These are phyloP conservation scores for Penicillium hordei DNA, from an alignment of 2,329 filamentous ascomycete genomes.

Conservation along the genomic window DNA sequence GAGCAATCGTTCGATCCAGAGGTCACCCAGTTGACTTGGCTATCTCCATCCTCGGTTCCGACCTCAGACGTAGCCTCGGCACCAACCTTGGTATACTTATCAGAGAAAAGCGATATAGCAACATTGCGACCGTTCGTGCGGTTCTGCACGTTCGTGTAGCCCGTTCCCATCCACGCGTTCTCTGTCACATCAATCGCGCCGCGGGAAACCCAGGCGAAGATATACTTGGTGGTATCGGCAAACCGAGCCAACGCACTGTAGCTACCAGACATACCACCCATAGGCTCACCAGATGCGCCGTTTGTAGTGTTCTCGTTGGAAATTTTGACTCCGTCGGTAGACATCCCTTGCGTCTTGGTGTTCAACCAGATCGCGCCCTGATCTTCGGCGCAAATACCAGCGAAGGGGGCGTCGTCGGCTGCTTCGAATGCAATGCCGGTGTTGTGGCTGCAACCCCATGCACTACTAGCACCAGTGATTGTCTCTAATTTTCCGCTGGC, in stretches of 20 bases:
- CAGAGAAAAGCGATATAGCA: constrained; percentile 57
- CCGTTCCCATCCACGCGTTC: constrained; percentile 59
- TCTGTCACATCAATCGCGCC: constrained; percentile 56
- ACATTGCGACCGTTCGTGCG: constrained; percentile 61
- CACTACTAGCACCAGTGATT: constrained; percentile 55
- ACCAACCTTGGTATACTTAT: constrained; percentile 59
- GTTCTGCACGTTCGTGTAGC: constrained; percentile 55
- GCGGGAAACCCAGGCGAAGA: constrained; percentile 64
- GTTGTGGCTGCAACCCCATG: constrained; percentile 65
- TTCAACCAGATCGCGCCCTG: constrained; percentile 66
- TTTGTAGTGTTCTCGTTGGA: constrained; percentile 64
- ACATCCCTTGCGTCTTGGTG: constrained; percentile 59
- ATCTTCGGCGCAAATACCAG: constrained; percentile 61
- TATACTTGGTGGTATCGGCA: constrained; percentile 53
- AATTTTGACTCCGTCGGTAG: constrained; percentile 53
- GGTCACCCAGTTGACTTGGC: constrained; percentile 62
- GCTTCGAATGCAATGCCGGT: constrained; percentile 64
- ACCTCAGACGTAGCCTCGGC: constrained; percentile 56
- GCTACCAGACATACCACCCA: constrained; percentile 64
- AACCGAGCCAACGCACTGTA: constrained; percentile 60
- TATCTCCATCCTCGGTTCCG: constrained; percentile 55
- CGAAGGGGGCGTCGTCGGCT: constrained; percentile 58
- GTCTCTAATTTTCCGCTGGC: constrained; percentile 51
- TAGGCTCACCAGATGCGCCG: constrained; percentile 57
- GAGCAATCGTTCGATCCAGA: constrained; percentile 54